These are phyloP conservation scores for Otatea glauca DNA, from an alignment of 176 grass and related monocot genomes.

Conservation along the genomic window DNA sequence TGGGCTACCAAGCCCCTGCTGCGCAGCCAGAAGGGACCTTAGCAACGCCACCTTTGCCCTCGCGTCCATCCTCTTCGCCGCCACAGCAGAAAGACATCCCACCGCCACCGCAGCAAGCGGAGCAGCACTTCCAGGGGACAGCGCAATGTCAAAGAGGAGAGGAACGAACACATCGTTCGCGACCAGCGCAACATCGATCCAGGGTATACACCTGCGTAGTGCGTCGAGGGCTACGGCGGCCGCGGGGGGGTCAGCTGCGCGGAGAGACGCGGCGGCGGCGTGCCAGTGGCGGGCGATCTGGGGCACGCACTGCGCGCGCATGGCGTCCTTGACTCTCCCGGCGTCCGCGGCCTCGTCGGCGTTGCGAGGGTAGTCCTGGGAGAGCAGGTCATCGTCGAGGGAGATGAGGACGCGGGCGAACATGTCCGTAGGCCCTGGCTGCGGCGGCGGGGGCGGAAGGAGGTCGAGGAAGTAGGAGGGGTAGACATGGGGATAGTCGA, in stretches of 20 bases:
- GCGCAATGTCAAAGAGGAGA: slow-evolving; percentile 81
- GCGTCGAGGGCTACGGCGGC: slow-evolving; percentile 72
- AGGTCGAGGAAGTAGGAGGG: slow-evolving; percentile 69
- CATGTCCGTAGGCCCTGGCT: slow-evolving; percentile 71
- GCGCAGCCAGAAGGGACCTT: slow-evolving; percentile 59
- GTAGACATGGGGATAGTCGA: slow-evolving; percentile 77
- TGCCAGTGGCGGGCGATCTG: slow-evolving; percentile 96
- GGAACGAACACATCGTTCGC: slow-evolving; percentile 84
- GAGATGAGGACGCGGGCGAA: slow-evolving; percentile 79
- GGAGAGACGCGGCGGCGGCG: slow-evolving; percentile 56
- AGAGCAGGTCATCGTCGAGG: slow-evolving; percentile 88
- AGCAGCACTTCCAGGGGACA: slow-evolving; percentile 53
- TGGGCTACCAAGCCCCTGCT: slow-evolving; percentile 54
- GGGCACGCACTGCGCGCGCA: slow-evolving; percentile 86
- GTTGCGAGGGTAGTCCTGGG: slow-evolving; percentile 80
- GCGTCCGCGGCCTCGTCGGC: slow-evolving; percentile 62
- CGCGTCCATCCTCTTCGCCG: slow-evolving; percentile 78
- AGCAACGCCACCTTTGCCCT: slow-evolving; percentile 76
- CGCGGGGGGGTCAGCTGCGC: slow-evolving; percentile 51
- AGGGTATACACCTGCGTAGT: slow-evolving; percentile 77
- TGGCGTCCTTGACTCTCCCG: slow-evolving; percentile 81
- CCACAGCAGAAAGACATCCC: slow-evolving; percentile 79
- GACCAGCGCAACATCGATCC: slow-evolving; percentile 91
- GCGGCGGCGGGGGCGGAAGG: slow-evolving; percentile 56
- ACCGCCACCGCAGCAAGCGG: slow-evolving; percentile 65